A percentile compares a stretch with the other conserved stretches of the same genome.
These are phyloP conservation scores for Alternaria atra DNA, from an alignment of 2,329 filamentous ascomycete genomes.

Conservation along the genomic window DNA sequence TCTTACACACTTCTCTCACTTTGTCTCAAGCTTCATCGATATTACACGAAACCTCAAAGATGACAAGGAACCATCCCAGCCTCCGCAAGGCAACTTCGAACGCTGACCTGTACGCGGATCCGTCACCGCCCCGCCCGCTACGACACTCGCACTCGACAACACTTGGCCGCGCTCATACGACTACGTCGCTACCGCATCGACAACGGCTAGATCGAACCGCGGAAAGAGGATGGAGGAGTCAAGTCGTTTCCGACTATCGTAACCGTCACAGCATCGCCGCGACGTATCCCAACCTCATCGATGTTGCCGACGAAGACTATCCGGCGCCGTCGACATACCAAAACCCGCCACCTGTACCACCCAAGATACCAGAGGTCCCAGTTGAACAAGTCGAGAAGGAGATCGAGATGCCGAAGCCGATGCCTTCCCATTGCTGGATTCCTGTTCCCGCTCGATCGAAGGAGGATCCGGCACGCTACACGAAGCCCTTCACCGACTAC, in stretches of 20 bases:
- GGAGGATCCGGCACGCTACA: conserved; percentile 62
- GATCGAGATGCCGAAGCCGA: conserved; percentile 11
- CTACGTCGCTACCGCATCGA: conserved; percentile 36
- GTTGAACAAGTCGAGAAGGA: conserved; percentile 13
- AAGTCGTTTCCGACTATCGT: conserved; percentile 17
- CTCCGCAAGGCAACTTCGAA: conserved; percentile 49
- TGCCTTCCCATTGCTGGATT: conserved; percentile 30
- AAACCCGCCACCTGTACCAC: conserved; percentile 50
- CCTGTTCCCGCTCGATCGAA: conserved; percentile 28
- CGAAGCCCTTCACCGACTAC: conserved; percentile 86
- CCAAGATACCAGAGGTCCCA: conserved; percentile 45
- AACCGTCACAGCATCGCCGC: conserved; percentile 44
- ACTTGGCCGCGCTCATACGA: conserved; percentile 45
- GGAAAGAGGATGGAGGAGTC: conserved; percentile 18
- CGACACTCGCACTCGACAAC: conserved; percentile 37
- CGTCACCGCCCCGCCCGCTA: conserved; percentile 40
- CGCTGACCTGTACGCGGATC: conserved; percentile 50
- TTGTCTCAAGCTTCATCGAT: background rate
- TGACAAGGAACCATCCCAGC: conserved; percentile 51
- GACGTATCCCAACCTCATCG: conserved; percentile 42
- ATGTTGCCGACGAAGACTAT: conserved; percentile 42
- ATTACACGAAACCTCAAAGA: conserved; percentile 17
- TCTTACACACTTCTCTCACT: background rate
- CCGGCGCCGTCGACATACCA: conserved; percentile 27
- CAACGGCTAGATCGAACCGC: conserved; percentile 26